Base-by-base conservation (phyloP, 345 rosid genomes). In the Hypericum perforatum region DNA sequence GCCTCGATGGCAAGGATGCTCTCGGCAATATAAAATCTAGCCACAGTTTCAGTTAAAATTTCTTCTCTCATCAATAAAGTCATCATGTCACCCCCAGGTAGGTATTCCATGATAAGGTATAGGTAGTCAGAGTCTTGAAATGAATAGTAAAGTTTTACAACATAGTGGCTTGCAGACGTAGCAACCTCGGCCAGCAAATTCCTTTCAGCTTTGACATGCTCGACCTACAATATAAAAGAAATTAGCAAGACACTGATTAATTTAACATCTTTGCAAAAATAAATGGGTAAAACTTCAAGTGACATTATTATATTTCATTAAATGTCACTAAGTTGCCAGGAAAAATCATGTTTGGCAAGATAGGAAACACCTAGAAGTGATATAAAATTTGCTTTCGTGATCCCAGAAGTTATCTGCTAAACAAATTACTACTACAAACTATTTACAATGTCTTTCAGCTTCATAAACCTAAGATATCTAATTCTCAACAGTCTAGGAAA, bases 51-150 rank as follows among this genome's bases (percentile, higher is more conserved):
- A 37, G 97, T 90, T 74, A 90, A 78, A 61, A 89, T 86, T 76
- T 90, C 95, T 70, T 90, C 95, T 66, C 95, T 77, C 70, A 86
- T 90, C 55, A 86, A 72, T 74, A 90, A 82, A 57, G 94, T 86
- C 95, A 86, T 90, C 66, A 90, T 70, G 63, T 90, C 97, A 53
- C 95, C 97, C 65, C 97, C 95, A 64, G 95, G 89, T 51, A 90
- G 70, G 75, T 86, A 90, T 73, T 86, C 97, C 97, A 86, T 86
- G 42, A 90, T 82, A 43, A 90, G 69, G 67, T 90, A 90, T 63
- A 86, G 74, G 69, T 75, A 74, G 47, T 90, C 94, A 12, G 74
- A 65, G 61, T 90, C 95, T 77, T 90, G 97, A 61, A 90, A 90
- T 12, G 95, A 86, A 48, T 80, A 86, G 70, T 69, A 86, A 60